Base-by-base conservation (phyloP, 306 rosid genomes). In the Castanopsis chinensis region DNA sequence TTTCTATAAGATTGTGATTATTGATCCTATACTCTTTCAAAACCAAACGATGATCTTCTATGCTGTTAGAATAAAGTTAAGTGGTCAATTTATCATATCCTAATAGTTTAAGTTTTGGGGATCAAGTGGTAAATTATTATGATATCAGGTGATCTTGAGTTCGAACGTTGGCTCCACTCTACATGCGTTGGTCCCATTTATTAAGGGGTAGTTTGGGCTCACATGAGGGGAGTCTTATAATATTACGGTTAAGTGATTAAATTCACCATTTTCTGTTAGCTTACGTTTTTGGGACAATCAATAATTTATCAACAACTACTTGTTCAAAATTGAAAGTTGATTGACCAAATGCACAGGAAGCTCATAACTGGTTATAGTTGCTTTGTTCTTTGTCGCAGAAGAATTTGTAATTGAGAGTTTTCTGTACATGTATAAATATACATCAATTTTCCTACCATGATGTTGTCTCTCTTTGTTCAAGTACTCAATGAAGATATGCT, bases 401-500 rank as follows among this genome's bases (percentile, higher is more conserved):
- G 55, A 53, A 3, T 63, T 55, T 30, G 19, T 30, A 21, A 19
- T 43, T 11, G 33, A 35, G 56, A 37, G 12, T 59, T 54, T 32
- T 23, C 67, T 20, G 1, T 5, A 27, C 41, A 14, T 4, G 30
- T 14, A 18, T 2, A 32, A 56, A 15, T 23, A 30, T 11, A 55
- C 56, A n/a, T 30, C 27, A 71, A 45, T 5, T 19, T 18, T 25
- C 27, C 13, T 32, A 14, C 35, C 6, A 13, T 58, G 57, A 52
- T 81, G 32, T 9, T 49, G 27, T 27, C 5, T 37, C 28, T 79
- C 28, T 76, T 5, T 78, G 79, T 77, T 76, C 12, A 73, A 77
- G 28, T 59, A 57, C 51, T 77, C 37, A 57, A 4, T 21, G 32
- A 74, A 52, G 75, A 43, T 30, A 37, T 74, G 9, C 64, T 61